A percentile compares a stretch with the other conserved stretches of the same genome.
phyloP scores from a whole-genome alignment of 345 rosid genomes.

The Arabis alpina region DNA sequence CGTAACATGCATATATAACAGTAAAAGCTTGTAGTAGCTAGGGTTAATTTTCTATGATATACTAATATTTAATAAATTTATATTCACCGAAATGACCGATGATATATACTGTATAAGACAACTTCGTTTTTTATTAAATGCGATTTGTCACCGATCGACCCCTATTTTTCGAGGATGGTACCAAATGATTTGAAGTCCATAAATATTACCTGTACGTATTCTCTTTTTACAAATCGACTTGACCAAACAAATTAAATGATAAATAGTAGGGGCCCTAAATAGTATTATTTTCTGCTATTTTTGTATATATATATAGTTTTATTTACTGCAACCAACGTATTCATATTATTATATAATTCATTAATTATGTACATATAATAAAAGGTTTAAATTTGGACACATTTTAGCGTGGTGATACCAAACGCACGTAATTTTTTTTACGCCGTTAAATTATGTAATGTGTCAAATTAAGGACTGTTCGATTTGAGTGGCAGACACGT shows the following conservation, averaged over 20 bases:
- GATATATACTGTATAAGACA: neutral
- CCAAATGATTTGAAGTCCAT: conserved; percentile 34
- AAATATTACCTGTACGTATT: conserved; percentile 12
- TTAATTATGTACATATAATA: neutral
- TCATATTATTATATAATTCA: neutral
- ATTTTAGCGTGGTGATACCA: neutral
- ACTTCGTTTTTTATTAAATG: conserved; percentile 5
- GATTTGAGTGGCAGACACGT: conserved; percentile 15
- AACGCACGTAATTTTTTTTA: neutral
- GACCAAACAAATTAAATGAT: conserved; percentile 26
- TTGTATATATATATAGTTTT: neutral
- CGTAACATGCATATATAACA: conserved; percentile 3
- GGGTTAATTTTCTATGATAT: neutral
- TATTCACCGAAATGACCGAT: conserved; percentile 17
- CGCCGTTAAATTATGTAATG: conserved; percentile 17
- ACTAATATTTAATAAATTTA: neutral
- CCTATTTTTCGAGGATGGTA: conserved; percentile 33
- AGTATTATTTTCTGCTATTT: neutral
- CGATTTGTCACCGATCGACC: conserved; percentile 23
- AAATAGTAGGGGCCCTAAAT: neutral
- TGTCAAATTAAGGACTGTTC: neutral
- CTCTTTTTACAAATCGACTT: conserved; percentile 16
- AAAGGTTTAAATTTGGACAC: neutral
- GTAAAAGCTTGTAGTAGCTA: neutral
- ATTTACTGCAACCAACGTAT: neutral